Evolutionary conservation across 805 yeast genomes (phyloP).

Genomic region (Scheffersomyces ergatensis): DNA sequence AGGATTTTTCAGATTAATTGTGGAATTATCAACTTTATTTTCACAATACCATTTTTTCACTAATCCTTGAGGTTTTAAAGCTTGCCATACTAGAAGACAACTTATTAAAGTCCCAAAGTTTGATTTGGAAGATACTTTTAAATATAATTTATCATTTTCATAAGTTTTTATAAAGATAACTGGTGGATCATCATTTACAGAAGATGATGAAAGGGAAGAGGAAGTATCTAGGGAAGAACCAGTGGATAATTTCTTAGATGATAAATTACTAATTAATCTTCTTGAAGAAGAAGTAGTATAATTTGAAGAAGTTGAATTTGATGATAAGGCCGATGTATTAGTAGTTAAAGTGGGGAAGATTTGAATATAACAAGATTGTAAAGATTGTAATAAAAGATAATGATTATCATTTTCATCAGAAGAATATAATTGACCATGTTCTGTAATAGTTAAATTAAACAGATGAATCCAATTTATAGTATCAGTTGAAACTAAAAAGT

Average conservation of each 20-base stretch:
- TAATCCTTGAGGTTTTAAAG: slow-evolving; percentile 49
- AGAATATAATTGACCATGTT: slow-evolving; percentile 32
- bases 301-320: background rate
- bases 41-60: slow-evolving; percentile 53
- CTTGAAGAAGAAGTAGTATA: background rate
- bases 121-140: slow-evolving; percentile 31
- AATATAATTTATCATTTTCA: slow-evolving; percentile 36
- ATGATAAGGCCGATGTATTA: background rate
- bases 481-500: slow-evolving; percentile 36
- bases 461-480: slow-evolving; percentile 33
- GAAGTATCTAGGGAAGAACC: background rate
- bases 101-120: slow-evolving; percentile 45
- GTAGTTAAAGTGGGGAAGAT: slow-evolving; percentile 23
- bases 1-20: slow-evolving; percentile 14
- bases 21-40: slow-evolving; percentile 26
- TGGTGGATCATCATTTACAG: slow-evolving; percentile 21
- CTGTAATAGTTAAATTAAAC: slow-evolving; percentile 25
- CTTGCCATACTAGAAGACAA: slow-evolving; percentile 55
- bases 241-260: background rate
- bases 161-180: slow-evolving; percentile 40
- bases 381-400: slow-evolving; percentile 27
- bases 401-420: slow-evolving; percentile 27
- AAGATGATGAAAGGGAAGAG: too few relatives aligned
- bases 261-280: background rate
- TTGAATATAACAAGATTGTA: slow-evolving; percentile 41